These are phyloP conservation scores for Haplosporangium sp. DNA, from an alignment of 371 early-diverging fungal species.

Conservation along the genomic window DNA sequence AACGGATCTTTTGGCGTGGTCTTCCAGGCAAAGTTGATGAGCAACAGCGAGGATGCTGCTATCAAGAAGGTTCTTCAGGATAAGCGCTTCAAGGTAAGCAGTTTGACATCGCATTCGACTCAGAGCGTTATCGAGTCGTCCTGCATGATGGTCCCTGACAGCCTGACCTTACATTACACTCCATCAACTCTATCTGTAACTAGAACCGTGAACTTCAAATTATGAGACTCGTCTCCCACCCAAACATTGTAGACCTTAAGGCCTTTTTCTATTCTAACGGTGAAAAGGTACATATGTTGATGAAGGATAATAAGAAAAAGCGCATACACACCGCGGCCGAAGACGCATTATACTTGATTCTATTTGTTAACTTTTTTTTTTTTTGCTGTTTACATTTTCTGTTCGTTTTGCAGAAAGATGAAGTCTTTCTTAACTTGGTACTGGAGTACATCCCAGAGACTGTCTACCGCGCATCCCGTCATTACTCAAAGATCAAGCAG, in stretches of 20 bases:
- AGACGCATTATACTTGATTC: too few relatives aligned
- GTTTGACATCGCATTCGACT: too few relatives aligned
- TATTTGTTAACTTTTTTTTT: too few relatives aligned
- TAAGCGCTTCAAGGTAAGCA: constrained; percentile 90
- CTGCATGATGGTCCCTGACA: too few relatives aligned
- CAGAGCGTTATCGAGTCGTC: too few relatives aligned
- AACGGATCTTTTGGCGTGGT: constrained; percentile 98
- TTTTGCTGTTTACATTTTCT: constrained; percentile 1
- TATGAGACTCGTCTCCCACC: constrained; percentile 91
- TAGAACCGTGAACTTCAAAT: constrained; percentile 97
- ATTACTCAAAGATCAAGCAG: constrained; percentile 90
- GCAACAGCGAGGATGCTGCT: constrained; percentile 83
- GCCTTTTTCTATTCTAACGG: constrained; percentile 92
- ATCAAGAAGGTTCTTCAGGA: constrained; percentile 98
- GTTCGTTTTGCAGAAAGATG: constrained; percentile 74
- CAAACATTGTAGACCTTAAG: constrained; percentile 87
- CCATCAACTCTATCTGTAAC: not conserved
- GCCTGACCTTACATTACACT: too few relatives aligned
- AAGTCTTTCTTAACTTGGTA: constrained; percentile 92
- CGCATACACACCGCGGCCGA: too few relatives aligned
- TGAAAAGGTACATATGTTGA: constrained; percentile 67
- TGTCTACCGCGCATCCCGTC: constrained; percentile 88
- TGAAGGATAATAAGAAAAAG: too few relatives aligned
- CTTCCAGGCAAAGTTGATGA: constrained; percentile 91
- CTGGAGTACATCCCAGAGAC: constrained; percentile 96